Conservation (phyloP, 2,329 filamentous ascomycete species). For the Rutstroemia sp. region DNA sequence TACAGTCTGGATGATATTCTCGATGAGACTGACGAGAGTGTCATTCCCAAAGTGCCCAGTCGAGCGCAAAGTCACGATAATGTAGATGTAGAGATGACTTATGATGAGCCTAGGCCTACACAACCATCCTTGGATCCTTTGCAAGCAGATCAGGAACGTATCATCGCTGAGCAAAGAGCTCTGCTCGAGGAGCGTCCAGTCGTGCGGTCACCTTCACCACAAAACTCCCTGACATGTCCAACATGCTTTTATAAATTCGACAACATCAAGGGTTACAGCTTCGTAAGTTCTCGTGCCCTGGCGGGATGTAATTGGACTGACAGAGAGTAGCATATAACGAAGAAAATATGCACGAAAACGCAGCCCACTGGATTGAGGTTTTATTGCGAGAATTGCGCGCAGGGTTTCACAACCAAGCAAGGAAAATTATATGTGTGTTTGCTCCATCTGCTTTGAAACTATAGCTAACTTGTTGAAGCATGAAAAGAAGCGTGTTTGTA, state of each 20-base stretch:
- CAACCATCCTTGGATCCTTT: constrained; percentile 5
- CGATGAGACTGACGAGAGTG: constrained; percentile 21
- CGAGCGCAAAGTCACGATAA: constrained; percentile 1
- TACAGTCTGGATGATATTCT: constrained; percentile 24
- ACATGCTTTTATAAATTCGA: constrained; percentile 2
- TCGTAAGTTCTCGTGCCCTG: background rate
- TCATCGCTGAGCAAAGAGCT: background rate
- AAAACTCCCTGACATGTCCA: background rate
- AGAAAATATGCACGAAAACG: constrained; percentile 11
- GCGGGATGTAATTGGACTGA: background rate
- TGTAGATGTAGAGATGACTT: background rate
- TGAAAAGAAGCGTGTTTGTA: constrained; percentile 9
- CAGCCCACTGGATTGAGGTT: constrained; percentile 1
- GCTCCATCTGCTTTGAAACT: background rate
- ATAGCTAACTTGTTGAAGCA: constrained; percentile 1
- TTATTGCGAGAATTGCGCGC: constrained; percentile 7
- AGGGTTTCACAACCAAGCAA: constrained; percentile 17
- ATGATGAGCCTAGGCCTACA: background rate
- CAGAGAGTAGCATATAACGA: constrained; percentile 9
- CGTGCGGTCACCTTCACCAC: background rate
- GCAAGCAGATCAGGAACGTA: constrained; percentile 9
- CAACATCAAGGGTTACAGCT: constrained; percentile 4
- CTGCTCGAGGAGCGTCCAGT: background rate
- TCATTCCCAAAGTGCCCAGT: constrained; percentile 11
- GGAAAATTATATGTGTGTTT: constrained; percentile 19